phyloP scores from a whole-genome alignment of 2,329 filamentous ascomycete species.

The Alternaria solani region DNA sequence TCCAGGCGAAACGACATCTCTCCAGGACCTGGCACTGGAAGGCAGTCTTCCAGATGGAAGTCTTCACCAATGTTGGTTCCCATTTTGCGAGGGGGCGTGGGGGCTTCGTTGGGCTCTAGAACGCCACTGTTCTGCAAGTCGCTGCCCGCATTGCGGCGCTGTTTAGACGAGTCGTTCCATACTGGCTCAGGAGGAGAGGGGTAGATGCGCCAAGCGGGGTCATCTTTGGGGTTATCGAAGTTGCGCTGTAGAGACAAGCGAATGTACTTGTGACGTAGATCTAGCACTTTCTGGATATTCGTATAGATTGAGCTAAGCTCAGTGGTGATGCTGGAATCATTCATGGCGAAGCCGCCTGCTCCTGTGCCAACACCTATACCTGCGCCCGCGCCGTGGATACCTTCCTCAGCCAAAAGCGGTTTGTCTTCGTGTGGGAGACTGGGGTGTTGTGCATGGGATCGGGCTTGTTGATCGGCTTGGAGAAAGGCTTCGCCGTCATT shows the following conservation, averaged over 20 bases:
- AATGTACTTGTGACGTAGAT: constrained; percentile 89
- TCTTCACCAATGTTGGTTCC: constrained; percentile 92
- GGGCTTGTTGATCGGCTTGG: constrained; percentile 59
- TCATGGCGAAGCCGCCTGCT: constrained; percentile 70
- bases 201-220: constrained; percentile 84
- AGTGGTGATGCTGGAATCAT: constrained; percentile 79
- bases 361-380: constrained; percentile 69
- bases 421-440: constrained; percentile 64
- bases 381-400: constrained; percentile 65
- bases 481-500: constrained; percentile 44
- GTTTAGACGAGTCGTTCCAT: constrained; percentile 72
- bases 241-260: constrained; percentile 81
- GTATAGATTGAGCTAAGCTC: constrained; percentile 88
- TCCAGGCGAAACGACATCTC: constrained; percentile 82
- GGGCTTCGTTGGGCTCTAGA: constrained; percentile 41
- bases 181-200: constrained; percentile 90
- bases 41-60: constrained; percentile 80
- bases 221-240: constrained; percentile 87
- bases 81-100: constrained; percentile 74
- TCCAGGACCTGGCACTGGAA: constrained; percentile 75
- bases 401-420: constrained; percentile 62
- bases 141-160: constrained; percentile 51
- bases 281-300: constrained; percentile 88
- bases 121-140: constrained; percentile 51
- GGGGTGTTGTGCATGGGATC: constrained; percentile 61